A percentile compares a stretch with the other conserved stretches of the same genome.
Evolutionary conservation across 805 yeast species (phyloP).

Genomic region (Blastobotrys parvus): DNA sequence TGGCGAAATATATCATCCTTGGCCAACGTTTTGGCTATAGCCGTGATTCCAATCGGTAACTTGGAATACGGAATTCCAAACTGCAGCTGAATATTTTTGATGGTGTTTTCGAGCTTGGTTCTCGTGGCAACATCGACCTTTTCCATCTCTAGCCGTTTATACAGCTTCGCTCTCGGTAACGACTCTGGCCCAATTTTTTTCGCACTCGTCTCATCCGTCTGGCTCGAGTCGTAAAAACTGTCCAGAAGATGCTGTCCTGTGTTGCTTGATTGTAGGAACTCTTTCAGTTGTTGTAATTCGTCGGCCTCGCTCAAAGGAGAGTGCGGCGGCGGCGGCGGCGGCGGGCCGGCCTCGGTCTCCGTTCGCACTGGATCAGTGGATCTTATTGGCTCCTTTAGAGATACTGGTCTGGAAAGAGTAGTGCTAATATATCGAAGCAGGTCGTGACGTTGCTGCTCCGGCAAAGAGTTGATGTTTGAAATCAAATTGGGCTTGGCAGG

Average conservation of each 20-base stretch:
- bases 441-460: neutral
- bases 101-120: constrained; percentile 10
- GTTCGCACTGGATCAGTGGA: too few relatives aligned
- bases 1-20: constrained; percentile 9
- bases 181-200: neutral
- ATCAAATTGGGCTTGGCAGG: too few relatives aligned
- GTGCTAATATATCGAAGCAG: neutral
- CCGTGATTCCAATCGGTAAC: constrained; percentile 6
- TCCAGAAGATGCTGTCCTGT: neutral
- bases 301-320: too few relatives aligned
- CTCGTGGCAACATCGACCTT: constrained; percentile 7
- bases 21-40: constrained; percentile 6
- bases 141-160: constrained; percentile 11
- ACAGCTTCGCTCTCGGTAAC: constrained; percentile 3
- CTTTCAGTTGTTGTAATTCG: neutral
- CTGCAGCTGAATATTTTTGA: constrained; percentile 12
- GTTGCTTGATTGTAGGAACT: neutral
- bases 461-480: neutral
- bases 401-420: too few relatives aligned
- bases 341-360: too few relatives aligned
- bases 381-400: too few relatives aligned
- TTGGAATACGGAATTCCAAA: constrained; percentile 8
- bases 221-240: neutral
- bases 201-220: neutral
- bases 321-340: neutral